Evolutionary conservation across 2,329 filamentous ascomycete genomes (phyloP).

Genomic region (Drechslera avenae): DNA sequence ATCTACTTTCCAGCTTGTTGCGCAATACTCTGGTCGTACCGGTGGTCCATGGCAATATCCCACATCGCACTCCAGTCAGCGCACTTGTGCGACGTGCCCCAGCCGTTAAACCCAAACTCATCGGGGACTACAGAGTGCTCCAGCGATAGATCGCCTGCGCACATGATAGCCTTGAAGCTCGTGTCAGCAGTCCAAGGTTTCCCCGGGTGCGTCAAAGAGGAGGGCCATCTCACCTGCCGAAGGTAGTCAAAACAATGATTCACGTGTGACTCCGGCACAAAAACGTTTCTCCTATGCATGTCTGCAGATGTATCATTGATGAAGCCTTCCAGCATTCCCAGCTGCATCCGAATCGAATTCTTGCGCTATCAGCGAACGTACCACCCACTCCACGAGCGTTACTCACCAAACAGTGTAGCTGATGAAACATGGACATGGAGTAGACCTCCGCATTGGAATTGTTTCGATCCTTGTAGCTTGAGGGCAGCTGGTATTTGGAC

Average conservation of each 20-base stretch:
- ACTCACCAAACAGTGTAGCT: constrained; percentile 11
- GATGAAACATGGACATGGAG: constrained; percentile 12
- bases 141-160: constrained; percentile 7
- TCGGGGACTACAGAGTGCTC: constrained; percentile 5
- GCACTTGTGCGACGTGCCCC: constrained; percentile 8
- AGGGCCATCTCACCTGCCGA: constrained; percentile 1
- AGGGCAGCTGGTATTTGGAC: constrained; percentile 5
- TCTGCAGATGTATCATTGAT: background rate
- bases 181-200: background rate
- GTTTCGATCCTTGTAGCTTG: constrained; percentile 11
- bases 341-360: constrained; percentile 6
- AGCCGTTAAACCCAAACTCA: constrained; percentile 10
- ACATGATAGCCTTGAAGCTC: constrained; percentile 6
- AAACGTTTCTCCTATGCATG: background rate
- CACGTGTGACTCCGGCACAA: constrained; percentile 5
- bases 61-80: constrained; percentile 6
- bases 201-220: background rate
- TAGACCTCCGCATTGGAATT: constrained; percentile 6
- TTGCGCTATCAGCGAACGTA: background rate
- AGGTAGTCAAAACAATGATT: constrained; percentile 13
- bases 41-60: constrained; percentile 3
- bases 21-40: background rate
- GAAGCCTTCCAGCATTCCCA: constrained; percentile 5
- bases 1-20: background rate
- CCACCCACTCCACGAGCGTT: background rate